Evolutionary conservation across 345 rosid species (phyloP), one percentile per base, ranked within the genome.

Genomic region (Aethionema arabicum): DNA sequence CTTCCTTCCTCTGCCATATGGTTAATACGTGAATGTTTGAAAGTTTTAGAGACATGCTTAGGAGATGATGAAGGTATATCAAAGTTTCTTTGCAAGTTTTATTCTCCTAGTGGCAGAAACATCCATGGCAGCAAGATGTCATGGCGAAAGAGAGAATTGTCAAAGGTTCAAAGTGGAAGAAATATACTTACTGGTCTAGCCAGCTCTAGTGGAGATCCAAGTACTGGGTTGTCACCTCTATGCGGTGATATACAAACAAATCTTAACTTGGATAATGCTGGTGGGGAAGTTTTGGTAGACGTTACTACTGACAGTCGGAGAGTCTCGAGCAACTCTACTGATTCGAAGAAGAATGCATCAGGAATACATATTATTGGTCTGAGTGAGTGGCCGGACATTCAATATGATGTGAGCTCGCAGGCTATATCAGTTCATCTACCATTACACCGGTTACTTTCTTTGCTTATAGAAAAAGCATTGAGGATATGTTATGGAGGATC

Each of bases 371-470:
- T 78, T 56, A 66, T 92, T 64, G 67, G 83, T 77, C 76, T 79
- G 63, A 61, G 75, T 53, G 77, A 81, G 47, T 93, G 97, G 97
- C 96, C 96, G 39, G 75, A 75, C 36, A 78, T 93, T 32, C 42
- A 32, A 12, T 89, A 74, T 74, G 91, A 89, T 80, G 90, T 93
- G 47, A 89, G 97, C 74, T 80, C 78, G 16, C 83, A 87, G 72
- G 83, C 87, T 45, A 63, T 87, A 76, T 93, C 95, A 46, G 78
- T 90, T 70, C 96, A 87, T 74, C 79, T 87, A 42, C 93, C 97
- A 3, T 74, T 93, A 31, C 96, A 93, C 72, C 80, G 90, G 11
- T 77, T 93, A 31, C 85, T 93, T 52, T 80, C 97, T 8, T 67
- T 85, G 79, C 88, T 87, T 65, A 40, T 93, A 53, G 83, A 89